These are phyloP conservation scores for Suhomyces taliae DNA, from an alignment of 1,139 yeast species.

Conservation along the genomic window DNA sequence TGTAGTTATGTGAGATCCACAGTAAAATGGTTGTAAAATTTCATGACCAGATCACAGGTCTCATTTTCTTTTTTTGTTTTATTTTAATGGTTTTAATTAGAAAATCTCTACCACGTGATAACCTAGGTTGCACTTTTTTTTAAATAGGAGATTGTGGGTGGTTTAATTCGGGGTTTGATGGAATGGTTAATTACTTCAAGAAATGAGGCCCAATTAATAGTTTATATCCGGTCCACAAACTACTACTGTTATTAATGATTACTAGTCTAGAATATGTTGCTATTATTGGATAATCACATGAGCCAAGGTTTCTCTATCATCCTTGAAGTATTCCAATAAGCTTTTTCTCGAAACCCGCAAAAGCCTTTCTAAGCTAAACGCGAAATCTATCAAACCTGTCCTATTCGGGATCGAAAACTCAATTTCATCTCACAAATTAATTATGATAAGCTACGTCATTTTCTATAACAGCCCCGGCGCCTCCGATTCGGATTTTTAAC, in stretches of 20 bases:
- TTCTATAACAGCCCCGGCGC: too few relatives aligned
- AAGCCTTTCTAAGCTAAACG: background rate
- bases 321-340: too few relatives aligned
- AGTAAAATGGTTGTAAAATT: slow-evolving; percentile 1
- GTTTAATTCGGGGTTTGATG: background rate
- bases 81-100: too few relatives aligned
- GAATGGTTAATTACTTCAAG: background rate
- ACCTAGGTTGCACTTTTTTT: background rate
- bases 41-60: background rate
- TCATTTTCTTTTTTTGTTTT: background rate
- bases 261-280: too few relatives aligned
- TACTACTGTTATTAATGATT: too few relatives aligned
- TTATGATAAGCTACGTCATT: too few relatives aligned
- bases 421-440: too few relatives aligned
- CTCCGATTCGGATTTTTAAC: too few relatives aligned
- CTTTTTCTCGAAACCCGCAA: background rate
- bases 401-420: background rate
- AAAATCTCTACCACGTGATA: background rate
- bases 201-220: background rate
- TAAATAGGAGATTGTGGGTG: too few relatives aligned
- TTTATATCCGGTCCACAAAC: too few relatives aligned
- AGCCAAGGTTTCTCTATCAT: too few relatives aligned
- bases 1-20: background rate
- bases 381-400: background rate
- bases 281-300: too few relatives aligned